Percentiles rank a stretch among this genome's conserved stretches.
These are phyloP conservation scores for Fusarium verticillioides DNA, from an alignment of 2,329 filamentous ascomycete genomes.

Conservation along the genomic window DNA sequence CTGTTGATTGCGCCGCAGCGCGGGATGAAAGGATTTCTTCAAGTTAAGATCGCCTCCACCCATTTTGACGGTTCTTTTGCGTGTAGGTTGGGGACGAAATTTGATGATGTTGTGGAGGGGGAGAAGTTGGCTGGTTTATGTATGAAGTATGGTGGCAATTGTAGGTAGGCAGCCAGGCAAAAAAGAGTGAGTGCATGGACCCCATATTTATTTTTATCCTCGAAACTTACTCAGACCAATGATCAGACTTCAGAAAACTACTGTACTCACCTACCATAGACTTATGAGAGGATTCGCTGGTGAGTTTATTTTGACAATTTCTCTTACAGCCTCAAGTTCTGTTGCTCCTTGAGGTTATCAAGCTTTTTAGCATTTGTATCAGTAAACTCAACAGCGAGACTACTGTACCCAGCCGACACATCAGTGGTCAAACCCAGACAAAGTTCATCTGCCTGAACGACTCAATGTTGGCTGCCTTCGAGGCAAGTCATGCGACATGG, in stretches of 20 bases:
- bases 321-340: no score
- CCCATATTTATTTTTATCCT: not conserved
- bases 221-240: not conserved
- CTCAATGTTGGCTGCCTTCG: not conserved
- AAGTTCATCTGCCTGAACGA: not conserved
- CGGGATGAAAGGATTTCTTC: conserved; percentile 95
- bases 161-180: conserved; percentile 9
- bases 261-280: no score
- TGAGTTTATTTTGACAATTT: not conserved
- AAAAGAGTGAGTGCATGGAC: not conserved
- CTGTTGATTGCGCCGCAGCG: conserved; percentile 88
- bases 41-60: conserved; percentile 95
- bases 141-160: conserved; percentile 30
- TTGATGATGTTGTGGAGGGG: not conserved
- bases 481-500: not conserved
- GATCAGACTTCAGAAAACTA: no score
- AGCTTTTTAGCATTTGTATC: not conserved
- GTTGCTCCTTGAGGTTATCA: not conserved
- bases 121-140: not conserved
- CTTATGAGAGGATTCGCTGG: not conserved
- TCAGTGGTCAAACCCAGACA: no score
- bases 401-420: not conserved
- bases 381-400: not conserved
- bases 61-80: conserved; percentile 65
- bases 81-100: conserved; percentile 5